Percentiles rank a stretch among this genome's conserved stretches.
Conservation (phyloP, 768 basidiomycete genomes). For the Leccinum rimulosum region DNA sequence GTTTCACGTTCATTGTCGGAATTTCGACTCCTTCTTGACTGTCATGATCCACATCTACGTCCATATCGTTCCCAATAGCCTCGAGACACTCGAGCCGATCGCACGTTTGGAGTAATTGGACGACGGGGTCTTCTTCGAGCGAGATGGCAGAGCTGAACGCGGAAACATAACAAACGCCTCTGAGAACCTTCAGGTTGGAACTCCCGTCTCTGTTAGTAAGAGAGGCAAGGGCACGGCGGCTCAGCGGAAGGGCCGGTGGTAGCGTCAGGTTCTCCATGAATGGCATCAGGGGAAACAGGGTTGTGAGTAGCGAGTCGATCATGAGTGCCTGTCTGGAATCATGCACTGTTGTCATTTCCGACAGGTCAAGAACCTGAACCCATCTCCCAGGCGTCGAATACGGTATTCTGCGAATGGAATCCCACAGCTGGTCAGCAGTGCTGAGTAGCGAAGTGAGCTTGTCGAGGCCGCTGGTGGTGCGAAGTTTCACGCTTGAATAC, state of each 20-base stretch:
- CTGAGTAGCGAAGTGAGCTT: conserved; percentile 58
- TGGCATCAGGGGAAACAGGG: conserved; percentile 64
- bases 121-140: conserved; percentile 50
- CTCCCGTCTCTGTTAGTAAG: conserved; percentile 52
- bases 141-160: conserved; percentile 27
- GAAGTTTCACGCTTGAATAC: conserved; percentile 53
- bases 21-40: conserved; percentile 16
- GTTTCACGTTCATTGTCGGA: conserved; percentile 33
- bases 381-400: conserved; percentile 88
- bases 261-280: conserved; percentile 55
- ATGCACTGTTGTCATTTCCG: conserved; percentile 44
- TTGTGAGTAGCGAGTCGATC: conserved; percentile 62
- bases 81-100: conserved; percentile 61
- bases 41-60: conserved; percentile 45
- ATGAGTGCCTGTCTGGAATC: conserved; percentile 45
- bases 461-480: conserved; percentile 44
- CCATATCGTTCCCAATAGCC: conserved; percentile 57
- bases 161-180: conserved; percentile 53
- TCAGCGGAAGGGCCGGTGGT: conserved; percentile 56
- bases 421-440: conserved; percentile 76
- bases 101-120: conserved; percentile 54
- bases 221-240: conserved; percentile 54
- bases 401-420: conserved; percentile 82
- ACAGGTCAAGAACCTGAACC: conserved; percentile 75
- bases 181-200: conserved; percentile 46